Evolutionary conservation across 2,329 filamentous ascomycete genomes (phyloP).

Genomic region (Phaeosphaeriaceae sp.): DNA sequence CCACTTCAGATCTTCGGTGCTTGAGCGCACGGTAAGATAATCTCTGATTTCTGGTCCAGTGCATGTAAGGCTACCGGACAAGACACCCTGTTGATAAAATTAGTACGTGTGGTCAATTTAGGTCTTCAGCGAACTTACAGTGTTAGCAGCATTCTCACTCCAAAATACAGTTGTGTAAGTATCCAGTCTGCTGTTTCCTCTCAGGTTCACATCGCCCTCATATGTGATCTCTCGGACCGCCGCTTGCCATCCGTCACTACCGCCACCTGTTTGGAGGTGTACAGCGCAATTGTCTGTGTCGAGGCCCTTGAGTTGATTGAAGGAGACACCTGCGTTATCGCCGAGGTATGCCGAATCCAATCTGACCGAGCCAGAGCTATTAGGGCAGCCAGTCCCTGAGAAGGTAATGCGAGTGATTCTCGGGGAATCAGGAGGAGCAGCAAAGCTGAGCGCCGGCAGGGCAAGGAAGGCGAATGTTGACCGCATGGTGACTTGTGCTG

Average conservation of each 20-base stretch:
- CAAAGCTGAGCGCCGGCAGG: constrained; percentile 18
- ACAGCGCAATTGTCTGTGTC: constrained; percentile 38
- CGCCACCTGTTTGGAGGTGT: constrained; percentile 35
- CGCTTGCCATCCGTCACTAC: constrained; percentile 36
- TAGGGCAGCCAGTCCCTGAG: constrained; percentile 38
- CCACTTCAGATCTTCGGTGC: constrained; percentile 33
- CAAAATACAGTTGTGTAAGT: constrained; percentile 35
- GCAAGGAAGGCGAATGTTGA: constrained; percentile 21
- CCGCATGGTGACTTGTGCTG: constrained; percentile 14
- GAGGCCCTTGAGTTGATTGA: constrained; percentile 31
- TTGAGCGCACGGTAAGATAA: constrained; percentile 30
- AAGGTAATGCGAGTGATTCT: constrained; percentile 33
- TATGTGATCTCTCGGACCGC: constrained; percentile 34
- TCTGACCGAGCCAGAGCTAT: constrained; percentile 31
- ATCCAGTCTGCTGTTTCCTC: constrained; percentile 30
- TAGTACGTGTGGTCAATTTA: background rate
- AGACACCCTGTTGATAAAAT: constrained; percentile 15
- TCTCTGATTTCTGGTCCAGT: constrained; percentile 35
- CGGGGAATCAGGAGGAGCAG: constrained; percentile 28
- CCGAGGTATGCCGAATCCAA: constrained; percentile 19
- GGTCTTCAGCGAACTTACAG: constrained; percentile 21
- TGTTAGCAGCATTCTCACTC: constrained; percentile 38
- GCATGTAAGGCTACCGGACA: constrained; percentile 28
- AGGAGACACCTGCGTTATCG: constrained; percentile 31
- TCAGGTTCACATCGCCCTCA: constrained; percentile 29